Conservation (phyloP, 306 rosid species). For the Castanea crenata region DNA sequence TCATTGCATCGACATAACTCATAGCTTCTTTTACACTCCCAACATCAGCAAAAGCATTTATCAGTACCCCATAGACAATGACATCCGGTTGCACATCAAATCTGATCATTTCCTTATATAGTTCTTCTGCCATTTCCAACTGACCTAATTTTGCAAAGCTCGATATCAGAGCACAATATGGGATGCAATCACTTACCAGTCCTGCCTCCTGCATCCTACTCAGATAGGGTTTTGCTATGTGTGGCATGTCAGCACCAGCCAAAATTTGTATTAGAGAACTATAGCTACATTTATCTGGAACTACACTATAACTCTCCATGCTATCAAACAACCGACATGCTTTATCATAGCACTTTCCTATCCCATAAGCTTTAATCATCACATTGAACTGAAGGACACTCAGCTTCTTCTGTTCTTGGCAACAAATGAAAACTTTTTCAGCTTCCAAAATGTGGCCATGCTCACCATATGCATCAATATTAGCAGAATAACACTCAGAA, state of each 20-base stretch:
- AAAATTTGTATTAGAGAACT: conserved; percentile 75
- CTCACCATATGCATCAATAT: conserved; percentile 77
- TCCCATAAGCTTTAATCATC: conserved; percentile 88
- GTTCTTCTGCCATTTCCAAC: conserved; percentile 52
- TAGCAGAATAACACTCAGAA: conserved; percentile 75
- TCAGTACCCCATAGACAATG: conserved; percentile 63
- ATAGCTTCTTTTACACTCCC: conserved; percentile 66
- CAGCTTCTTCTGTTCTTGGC: conserved; percentile 58
- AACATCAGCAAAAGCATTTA: conserved; percentile 70
- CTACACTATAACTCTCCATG: conserved; percentile 50
- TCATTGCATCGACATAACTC: conserved; percentile 54
- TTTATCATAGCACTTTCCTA: conserved; percentile 49
- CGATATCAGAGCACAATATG: conserved; percentile 63
- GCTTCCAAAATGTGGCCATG: conserved; percentile 65
- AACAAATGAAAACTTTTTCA: conserved; percentile 63
- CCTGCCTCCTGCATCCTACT: conserved; percentile 70
- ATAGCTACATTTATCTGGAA: conserved; percentile 68
- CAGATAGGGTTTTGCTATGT: conserved; percentile 53
- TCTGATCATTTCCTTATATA: conserved; percentile 65
- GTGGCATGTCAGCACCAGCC: conserved; percentile 60
- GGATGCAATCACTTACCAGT: conserved; percentile 65
- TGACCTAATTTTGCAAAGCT: conserved; percentile 64
- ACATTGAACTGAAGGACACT: conserved; percentile 77
- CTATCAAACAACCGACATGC: conserved; percentile 64
- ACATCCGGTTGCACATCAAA: conserved; percentile 59